These are phyloP conservation scores for Verticillium tricorpus DNA, from an alignment of 2,329 filamentous ascomycete species.

Conservation along the genomic window DNA sequence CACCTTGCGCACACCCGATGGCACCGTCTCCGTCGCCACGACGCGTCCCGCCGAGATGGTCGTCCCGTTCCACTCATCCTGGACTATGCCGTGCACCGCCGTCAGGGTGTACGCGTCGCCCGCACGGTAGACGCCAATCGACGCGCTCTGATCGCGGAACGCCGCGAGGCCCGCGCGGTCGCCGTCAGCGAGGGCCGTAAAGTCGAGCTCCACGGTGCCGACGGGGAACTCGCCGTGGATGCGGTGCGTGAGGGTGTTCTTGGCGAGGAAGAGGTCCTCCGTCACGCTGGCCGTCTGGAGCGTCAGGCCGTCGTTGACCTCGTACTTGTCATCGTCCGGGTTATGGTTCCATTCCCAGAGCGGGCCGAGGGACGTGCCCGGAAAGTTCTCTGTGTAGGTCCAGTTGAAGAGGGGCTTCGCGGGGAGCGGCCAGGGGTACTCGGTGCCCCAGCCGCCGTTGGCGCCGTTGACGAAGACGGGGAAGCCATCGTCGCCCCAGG, in stretches of 20 bases:
- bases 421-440: slow-evolving; percentile 33
- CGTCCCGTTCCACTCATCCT: slow-evolving; percentile 24
- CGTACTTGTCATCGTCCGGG: slow-evolving; percentile 43
- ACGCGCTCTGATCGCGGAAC: slow-evolving; percentile 49
- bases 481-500: slow-evolving; percentile 47
- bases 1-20: slow-evolving; percentile 12
- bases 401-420: slow-evolving; percentile 15
- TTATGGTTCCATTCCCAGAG: slow-evolving; percentile 62
- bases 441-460: slow-evolving; percentile 41
- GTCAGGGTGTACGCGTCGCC: slow-evolving; percentile 22
- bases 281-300: slow-evolving; percentile 48
- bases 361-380: slow-evolving; percentile 31
- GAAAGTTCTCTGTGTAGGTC: slow-evolving; percentile 40
- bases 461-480: slow-evolving; percentile 35
- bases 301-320: slow-evolving; percentile 37
- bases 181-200: slow-evolving; percentile 42
- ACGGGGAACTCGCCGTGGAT: slow-evolving; percentile 38
- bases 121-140: slow-evolving; percentile 43
- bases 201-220: slow-evolving; percentile 47
- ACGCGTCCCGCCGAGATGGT: slow-evolving; percentile 14
- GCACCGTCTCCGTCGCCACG: slow-evolving; percentile 15
- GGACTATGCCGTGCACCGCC: slow-evolving; percentile 31
- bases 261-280: slow-evolving; percentile 40
- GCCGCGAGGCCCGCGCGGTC: slow-evolving; percentile 47
- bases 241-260: slow-evolving; percentile 44